Evolutionary conservation across 176 grass and related monocot genomes (phyloP).

Genomic region (Musa itinerans): DNA sequence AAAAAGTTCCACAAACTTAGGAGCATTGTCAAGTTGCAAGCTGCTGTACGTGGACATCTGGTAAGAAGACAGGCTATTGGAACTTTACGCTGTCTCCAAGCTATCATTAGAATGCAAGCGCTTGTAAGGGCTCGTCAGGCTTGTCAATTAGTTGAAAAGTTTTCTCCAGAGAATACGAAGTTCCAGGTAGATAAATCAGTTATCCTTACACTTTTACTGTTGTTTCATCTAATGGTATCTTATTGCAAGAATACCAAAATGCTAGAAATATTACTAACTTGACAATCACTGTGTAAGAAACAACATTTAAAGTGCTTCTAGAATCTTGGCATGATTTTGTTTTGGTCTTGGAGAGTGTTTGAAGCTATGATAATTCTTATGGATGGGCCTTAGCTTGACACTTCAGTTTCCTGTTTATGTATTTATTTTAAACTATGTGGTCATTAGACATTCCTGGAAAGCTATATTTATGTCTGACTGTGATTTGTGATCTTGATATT

Average conservation of each 20-base stretch:
- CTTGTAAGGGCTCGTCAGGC: conserved; percentile 10
- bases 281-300: background rate
- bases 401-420: background rate
- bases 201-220: background rate
- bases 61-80: conserved; percentile 19
- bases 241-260: background rate
- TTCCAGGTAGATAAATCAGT: background rate
- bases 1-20: conserved; percentile 6
- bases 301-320: background rate
- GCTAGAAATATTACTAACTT: background rate
- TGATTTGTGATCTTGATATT: background rate
- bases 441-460: background rate
- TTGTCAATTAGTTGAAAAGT: background rate
- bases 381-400: background rate
- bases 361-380: background rate
- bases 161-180: background rate
- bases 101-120: conserved; percentile 19
- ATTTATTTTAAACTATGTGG: background rate
- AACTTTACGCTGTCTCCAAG: conserved; percentile 13
- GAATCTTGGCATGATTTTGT: background rate
- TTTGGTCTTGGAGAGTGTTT: background rate
- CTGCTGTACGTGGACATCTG: conserved; percentile 21
- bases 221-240: background rate
- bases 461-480: background rate
- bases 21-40: conserved; percentile 20